Conservation (phyloP, 352 stramenopile genomes). For the Phytopythium kandeliae region DNA sequence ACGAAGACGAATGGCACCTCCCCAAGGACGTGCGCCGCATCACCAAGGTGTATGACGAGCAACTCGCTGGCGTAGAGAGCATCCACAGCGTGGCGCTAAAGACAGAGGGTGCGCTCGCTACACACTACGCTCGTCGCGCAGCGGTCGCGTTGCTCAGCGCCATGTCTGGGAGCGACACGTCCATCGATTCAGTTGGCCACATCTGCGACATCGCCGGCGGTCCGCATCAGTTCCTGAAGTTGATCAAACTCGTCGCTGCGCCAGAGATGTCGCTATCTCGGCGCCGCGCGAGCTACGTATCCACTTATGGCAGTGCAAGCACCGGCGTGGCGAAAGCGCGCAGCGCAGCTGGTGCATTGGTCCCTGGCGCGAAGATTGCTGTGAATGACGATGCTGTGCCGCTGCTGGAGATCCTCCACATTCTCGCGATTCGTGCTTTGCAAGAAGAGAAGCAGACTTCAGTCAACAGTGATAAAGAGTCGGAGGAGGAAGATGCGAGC, state of each 20-base stretch:
- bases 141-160: conserved; percentile 29
- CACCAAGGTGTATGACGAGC: conserved; percentile 77
- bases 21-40: conserved; percentile 73
- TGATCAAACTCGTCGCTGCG: conserved; percentile 78
- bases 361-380: neutral
- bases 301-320: neutral
- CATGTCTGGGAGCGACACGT: neutral
- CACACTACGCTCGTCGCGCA: conserved; percentile 72
- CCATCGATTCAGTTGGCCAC: neutral
- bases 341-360: neutral
- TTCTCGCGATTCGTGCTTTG: conserved; percentile 1
- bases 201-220: conserved; percentile 57
- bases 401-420: conserved; percentile 4
- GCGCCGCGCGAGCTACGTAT: neutral
- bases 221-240: conserved; percentile 65
- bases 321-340: neutral
- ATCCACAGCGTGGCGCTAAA: conserved; percentile 71
- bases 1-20: conserved; percentile 79
- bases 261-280: conserved; percentile 64
- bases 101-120: conserved; percentile 79
- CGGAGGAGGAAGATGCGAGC: conserved; percentile 9
- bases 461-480: neutral
- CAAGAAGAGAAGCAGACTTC: neutral
- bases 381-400: neutral
- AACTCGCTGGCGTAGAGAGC: conserved; percentile 50